Base-by-base conservation (phyloP, 1,139 yeast genomes). In the Arxiozyma telluris region DNA sequence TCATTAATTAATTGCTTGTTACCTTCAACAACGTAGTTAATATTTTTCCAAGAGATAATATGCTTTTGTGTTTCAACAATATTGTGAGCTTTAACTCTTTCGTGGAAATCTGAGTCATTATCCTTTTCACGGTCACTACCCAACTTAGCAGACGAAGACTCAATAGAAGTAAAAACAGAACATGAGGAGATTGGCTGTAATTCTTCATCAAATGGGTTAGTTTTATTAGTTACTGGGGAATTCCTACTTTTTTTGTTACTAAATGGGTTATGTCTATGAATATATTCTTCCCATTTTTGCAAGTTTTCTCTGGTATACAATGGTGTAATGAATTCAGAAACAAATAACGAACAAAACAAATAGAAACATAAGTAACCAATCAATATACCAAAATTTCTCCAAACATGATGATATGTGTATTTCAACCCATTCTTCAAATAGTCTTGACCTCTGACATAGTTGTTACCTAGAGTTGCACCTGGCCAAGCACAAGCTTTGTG, bases 331-430 rank as follows among this genome's bases (percentile, higher is more conserved):
- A 60, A 55, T 58, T 74, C 76, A 41, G 71, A 64, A 23, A 68
- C 59, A 15, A 68, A 49, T 20, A 69, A 58, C 53, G 72, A 66
- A 43, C 68, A 58, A 44, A 58, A 51, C 49, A 73, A 54, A 59
- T 71, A 73, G 59, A 70, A 67, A 38, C 67, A 53, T 46, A 68
- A 58, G 62, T 69, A 70, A 42, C 70, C 74, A 47, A 74, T 56
- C 50, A 74, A 52, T 52, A 76, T 73, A 56, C 79, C 78, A 53
- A 73, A 66, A 58, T 76, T 75, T 66, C 79, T 72, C 78, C 79
- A 75, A 52, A 66, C 67, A 61, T 76, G 77, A 38, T 59, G 54
- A 55, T 68, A 71, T 34, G 63, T 61, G 62, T 74, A 76, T 21
- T 62, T 60, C 58, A 64, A 73, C 3, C 73, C 64, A 15, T 63